Percentiles rank a stretch among this genome's conserved stretches.
phyloP scores from a whole-genome alignment of 495 filamentous ascomycete genomes.

The Penicillium flavigenum region DNA sequence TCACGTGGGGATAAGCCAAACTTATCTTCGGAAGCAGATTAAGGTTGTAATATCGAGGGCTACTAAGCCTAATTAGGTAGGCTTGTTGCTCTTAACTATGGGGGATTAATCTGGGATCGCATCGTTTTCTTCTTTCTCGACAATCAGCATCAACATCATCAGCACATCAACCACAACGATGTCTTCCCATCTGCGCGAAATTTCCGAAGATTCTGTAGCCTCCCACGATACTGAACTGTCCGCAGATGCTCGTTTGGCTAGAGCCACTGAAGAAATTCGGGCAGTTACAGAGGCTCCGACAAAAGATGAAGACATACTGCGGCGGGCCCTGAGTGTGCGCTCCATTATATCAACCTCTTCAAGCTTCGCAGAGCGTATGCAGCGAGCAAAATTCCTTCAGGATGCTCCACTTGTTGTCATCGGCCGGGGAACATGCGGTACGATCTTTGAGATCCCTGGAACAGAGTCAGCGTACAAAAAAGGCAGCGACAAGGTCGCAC shows the following conservation, averaged over 20 bases:
- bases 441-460: neutral
- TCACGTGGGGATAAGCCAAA: no score
- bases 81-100: no score
- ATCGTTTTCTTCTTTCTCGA: no score
- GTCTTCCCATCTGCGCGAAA: no score
- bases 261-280: neutral
- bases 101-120: no score
- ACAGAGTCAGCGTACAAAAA: neutral
- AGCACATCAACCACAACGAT: no score
- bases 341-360: neutral
- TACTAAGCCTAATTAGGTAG: no score
- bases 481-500: neutral
- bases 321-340: neutral
- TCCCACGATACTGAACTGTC: neutral
- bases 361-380: neutral
- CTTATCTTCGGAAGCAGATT: no score
- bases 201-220: neutral
- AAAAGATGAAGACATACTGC: neutral
- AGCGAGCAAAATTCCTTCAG: neutral
- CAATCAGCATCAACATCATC: no score
- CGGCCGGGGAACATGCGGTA: neutral
- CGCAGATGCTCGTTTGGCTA: neutral
- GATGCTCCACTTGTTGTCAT: neutral
- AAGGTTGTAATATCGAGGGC: no score
- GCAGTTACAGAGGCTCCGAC: neutral